Percentiles rank a stretch among this genome's conserved stretches.
Conservation (phyloP, 495 filamentous ascomycete genomes). For the Daldinia vernicosa region DNA sequence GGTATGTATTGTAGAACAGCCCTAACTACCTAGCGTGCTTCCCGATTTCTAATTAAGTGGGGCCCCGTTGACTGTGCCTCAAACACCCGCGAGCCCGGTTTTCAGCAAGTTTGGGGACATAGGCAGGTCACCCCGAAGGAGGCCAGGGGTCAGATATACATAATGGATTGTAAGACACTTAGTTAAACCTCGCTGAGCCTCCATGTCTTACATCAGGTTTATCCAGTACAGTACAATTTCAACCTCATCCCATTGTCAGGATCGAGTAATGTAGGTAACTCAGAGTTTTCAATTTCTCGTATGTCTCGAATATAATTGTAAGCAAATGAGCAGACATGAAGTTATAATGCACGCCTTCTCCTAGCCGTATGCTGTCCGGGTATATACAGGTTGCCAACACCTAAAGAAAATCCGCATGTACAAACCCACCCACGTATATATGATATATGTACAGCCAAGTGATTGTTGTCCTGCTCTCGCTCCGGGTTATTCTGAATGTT, state of each 20-base stretch:
- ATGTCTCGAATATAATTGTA: not conserved
- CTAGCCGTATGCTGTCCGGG: not conserved
- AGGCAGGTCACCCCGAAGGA: conserved; percentile 9
- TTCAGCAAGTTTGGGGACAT: conserved; percentile 20
- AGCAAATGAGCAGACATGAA: not conserved
- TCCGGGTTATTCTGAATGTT: conserved; percentile 27
- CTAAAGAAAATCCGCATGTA: not conserved
- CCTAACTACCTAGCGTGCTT: conserved; percentile 16
- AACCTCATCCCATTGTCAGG: not conserved
- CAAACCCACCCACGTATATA: not conserved
- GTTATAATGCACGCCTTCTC: not conserved
- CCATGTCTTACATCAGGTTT: not conserved
- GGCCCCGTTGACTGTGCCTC: conserved; percentile 25
- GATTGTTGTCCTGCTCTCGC: conserved; percentile 1
- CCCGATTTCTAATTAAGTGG: conserved; percentile 39
- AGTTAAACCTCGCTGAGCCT: not conserved
- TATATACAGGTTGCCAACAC: conserved; percentile 21
- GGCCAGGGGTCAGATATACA: conserved; percentile 7
- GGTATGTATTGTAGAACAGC: not conserved
- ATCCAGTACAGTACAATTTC: not conserved
- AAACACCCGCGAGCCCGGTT: conserved; percentile 34
- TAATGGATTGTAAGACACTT: conserved; percentile 17
- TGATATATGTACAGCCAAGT: conserved; percentile 23
- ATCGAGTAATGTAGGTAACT: not conserved
- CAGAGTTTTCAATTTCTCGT: not conserved